These are phyloP conservation scores for Leccinum fibrillosum DNA, from an alignment of 768 basidiomycete species.

Conservation along the genomic window DNA sequence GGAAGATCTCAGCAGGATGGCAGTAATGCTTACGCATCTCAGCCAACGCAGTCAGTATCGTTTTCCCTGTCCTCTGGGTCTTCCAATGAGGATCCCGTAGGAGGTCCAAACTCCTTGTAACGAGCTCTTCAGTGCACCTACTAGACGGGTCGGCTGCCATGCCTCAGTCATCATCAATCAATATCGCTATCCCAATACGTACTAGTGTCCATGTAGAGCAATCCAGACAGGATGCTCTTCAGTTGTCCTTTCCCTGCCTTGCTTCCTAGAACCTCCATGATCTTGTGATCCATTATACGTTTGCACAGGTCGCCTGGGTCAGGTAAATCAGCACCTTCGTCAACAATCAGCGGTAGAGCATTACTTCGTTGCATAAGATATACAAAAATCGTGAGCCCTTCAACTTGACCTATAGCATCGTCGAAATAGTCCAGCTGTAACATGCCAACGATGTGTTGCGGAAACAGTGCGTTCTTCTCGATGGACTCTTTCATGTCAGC, in stretches of 20 bases:
- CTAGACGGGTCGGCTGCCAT: background rate
- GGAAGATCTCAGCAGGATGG: background rate
- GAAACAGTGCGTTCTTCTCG: background rate
- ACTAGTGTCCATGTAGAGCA: slow-evolving; percentile 14
- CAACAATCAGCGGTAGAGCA: background rate
- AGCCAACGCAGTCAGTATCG: slow-evolving; percentile 20
- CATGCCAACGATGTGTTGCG: slow-evolving; percentile 16
- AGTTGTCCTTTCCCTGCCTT: slow-evolving; percentile 16
- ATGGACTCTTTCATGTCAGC: slow-evolving; percentile 14
- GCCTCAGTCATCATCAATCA: too few relatives aligned
- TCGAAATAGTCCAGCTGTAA: slow-evolving; percentile 21
- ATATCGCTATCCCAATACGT: background rate
- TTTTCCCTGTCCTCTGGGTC: slow-evolving; percentile 19
- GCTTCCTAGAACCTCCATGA: slow-evolving; percentile 13
- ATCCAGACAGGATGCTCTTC: slow-evolving; percentile 19
- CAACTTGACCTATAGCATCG: slow-evolving; percentile 20
- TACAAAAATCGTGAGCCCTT: slow-evolving; percentile 24
- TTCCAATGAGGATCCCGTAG: slow-evolving; percentile 9
- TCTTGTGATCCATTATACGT: slow-evolving; percentile 9
- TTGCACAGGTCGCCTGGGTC: slow-evolving; percentile 9
- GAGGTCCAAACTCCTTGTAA: slow-evolving; percentile 6
- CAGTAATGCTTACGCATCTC: slow-evolving; percentile 8
- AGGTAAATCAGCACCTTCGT: background rate
- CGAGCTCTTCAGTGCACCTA: slow-evolving; percentile 1
- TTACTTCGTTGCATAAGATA: slow-evolving; percentile 21